phyloP scores from a whole-genome alignment of 176 grass and related monocot genomes.

The Zoysia japonica region DNA sequence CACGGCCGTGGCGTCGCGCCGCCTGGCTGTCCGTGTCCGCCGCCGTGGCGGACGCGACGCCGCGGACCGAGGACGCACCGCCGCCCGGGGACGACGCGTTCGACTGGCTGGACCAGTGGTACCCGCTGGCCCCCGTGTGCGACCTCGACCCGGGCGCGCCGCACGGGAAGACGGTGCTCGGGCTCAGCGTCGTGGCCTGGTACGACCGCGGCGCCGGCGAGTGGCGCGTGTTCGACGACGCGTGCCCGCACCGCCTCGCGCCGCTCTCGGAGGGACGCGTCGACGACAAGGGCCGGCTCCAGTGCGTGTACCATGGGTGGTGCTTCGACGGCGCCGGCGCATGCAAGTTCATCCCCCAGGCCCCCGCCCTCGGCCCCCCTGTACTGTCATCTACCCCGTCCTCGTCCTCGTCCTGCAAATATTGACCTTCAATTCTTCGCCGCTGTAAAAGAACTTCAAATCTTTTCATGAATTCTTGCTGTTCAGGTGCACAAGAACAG shows the following conservation, averaged over 20 bases:
- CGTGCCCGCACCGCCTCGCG: conserved; percentile 81
- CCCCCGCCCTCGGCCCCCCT: conserved; percentile 55
- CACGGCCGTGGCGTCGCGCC: background rate
- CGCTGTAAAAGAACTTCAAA: background rate
- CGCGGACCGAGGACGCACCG: background rate
- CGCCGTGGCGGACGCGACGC: conserved; percentile 14
- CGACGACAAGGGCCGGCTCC: conserved; percentile 70
- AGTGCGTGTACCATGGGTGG: conserved; percentile 43
- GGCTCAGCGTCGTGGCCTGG: conserved; percentile 73
- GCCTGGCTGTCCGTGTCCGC: conserved; percentile 1
- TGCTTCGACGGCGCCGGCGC: conserved; percentile 55
- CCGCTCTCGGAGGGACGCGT: conserved; percentile 88
- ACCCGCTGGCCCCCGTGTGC: background rate
- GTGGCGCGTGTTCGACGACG: conserved; percentile 88
- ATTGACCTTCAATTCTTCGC: background rate
- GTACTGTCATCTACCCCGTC: conserved; percentile 19
- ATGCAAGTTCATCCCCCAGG: conserved; percentile 87
- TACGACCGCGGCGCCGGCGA: conserved; percentile 53
- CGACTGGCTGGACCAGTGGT: conserved; percentile 80
- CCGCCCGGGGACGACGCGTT: too few relatives aligned
- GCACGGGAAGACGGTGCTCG: conserved; percentile 9
- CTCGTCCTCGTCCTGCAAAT: background rate
- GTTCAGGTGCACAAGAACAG: conserved; percentile 66
- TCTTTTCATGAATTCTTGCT: background rate
- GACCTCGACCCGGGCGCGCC: conserved; percentile 68